These are phyloP conservation scores for Mucor irregularis DNA, from an alignment of 371 early-diverging fungal genomes.

Conservation along the genomic window DNA sequence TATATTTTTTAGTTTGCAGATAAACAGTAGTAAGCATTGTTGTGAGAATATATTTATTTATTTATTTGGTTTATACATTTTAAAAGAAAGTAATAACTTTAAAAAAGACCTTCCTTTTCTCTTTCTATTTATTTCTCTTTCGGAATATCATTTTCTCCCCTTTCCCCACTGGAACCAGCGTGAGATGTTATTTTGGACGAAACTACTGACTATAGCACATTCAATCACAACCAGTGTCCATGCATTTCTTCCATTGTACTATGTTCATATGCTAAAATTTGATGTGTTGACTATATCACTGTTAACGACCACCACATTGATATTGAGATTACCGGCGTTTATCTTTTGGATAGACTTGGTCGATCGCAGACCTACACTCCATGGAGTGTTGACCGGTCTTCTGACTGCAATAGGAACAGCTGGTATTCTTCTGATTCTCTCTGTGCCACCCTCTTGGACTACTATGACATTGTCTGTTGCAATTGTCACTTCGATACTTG, in stretches of 20 bases:
- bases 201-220: conserved; percentile 40
- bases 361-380: conserved; percentile 31
- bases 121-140: conserved; percentile 6
- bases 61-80: too few relatives aligned
- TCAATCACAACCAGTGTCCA: conserved; percentile 40
- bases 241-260: conserved; percentile 34
- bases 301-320: conserved; percentile 15
- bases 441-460: conserved; percentile 34
- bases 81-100: too few relatives aligned
- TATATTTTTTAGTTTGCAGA: too few relatives aligned
- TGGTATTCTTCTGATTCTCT: conserved; percentile 31
- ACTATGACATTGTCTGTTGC: conserved; percentile 29
- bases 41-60: too few relatives aligned
- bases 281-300: conserved; percentile 23
- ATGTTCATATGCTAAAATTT: conserved; percentile 34
- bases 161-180: background rate
- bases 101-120: background rate
- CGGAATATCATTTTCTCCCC: conserved; percentile 7
- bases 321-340: conserved; percentile 23
- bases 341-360: conserved; percentile 34
- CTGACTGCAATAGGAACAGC: conserved; percentile 39
- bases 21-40: too few relatives aligned
- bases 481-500: conserved; percentile 28
- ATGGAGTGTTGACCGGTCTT: conserved; percentile 41
- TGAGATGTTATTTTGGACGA: conserved; percentile 37